phyloP scores from a whole-genome alignment of 75 land plant species.

The Adiantum capillusveneris region DNA sequence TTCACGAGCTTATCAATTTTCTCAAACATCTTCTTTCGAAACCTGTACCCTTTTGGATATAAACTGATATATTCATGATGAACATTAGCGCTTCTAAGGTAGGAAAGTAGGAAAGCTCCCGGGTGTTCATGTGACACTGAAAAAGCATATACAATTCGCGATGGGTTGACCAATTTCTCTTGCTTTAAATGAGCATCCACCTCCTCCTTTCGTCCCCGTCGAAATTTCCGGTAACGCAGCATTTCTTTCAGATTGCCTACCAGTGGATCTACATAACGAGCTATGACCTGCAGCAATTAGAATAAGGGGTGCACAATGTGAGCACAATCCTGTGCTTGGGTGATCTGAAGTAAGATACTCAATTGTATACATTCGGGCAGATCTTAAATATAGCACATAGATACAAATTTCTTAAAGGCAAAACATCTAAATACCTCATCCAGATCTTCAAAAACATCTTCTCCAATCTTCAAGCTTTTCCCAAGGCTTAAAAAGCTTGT shows the following conservation, averaged over 20 bases:
- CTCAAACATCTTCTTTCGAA: conserved; percentile 69
- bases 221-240: conserved; percentile 80
- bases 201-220: conserved; percentile 60
- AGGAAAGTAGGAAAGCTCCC: conserved; percentile 82
- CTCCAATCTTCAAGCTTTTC: conserved; percentile 77
- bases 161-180: conserved; percentile 67
- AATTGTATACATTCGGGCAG: too few relatives aligned
- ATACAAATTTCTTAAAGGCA: not conserved
- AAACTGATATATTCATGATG: conserved; percentile 83
- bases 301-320: too few relatives aligned
- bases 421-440: conserved; percentile 60
- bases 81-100: conserved; percentile 64
- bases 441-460: conserved; percentile 88
- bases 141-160: conserved; percentile 68
- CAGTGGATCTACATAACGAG: conserved; percentile 89
- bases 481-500: conserved; percentile 88
- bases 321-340: too few relatives aligned
- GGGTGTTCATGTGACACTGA: conserved; percentile 90
- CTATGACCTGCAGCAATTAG: conserved; percentile 61
- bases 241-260: conserved; percentile 68
- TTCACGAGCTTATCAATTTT: conserved; percentile 71
- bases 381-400: too few relatives aligned
- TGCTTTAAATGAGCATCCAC: conserved; percentile 61
- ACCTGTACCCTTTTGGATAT: conserved; percentile 89
- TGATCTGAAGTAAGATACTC: too few relatives aligned